Evolutionary conservation across 1,284 basidiomycete species (phyloP).

Genomic region (Malassezia cuniculi): DNA sequence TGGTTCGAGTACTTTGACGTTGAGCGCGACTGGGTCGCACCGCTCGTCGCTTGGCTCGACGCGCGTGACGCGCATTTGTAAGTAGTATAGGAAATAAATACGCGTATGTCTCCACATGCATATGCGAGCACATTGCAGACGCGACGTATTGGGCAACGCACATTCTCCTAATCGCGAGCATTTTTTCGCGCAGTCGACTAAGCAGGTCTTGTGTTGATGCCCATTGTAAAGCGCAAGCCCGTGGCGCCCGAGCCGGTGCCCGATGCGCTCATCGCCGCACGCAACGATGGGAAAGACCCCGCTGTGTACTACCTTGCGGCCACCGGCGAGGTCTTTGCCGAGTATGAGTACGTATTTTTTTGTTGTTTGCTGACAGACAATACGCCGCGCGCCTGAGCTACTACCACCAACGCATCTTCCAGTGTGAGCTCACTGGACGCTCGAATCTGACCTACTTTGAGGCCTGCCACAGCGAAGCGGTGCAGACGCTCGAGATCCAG

Average conservation of each 20-base stretch:
- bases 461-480: slow-evolving; percentile 76
- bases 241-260: slow-evolving; percentile 33
- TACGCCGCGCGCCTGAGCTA: slow-evolving; percentile 84
- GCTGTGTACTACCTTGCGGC: slow-evolving; percentile 37
- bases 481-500: slow-evolving; percentile 75
- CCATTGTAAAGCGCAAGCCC: slow-evolving; percentile 36
- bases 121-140: too few relatives aligned
- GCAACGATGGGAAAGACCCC: slow-evolving; percentile 25
- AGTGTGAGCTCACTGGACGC: slow-evolving; percentile 88
- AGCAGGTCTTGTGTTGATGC: too few relatives aligned
- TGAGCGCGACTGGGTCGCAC: slow-evolving; percentile 4
- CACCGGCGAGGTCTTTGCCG: slow-evolving; percentile 41
- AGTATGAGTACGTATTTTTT: slow-evolving; percentile 30
- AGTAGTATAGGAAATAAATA: slow-evolving; percentile 6
- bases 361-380: slow-evolving; percentile 51
- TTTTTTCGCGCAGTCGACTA: too few relatives aligned
- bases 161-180: too few relatives aligned
- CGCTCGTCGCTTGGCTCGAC: slow-evolving; percentile 9
- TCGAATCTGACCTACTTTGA: slow-evolving; percentile 85
- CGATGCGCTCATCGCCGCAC: slow-evolving; percentile 8
- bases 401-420: slow-evolving; percentile 81
- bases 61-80: slow-evolving; percentile 4
- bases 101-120: slow-evolving; percentile 1
- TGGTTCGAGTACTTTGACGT: slow-evolving; percentile 33
- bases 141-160: too few relatives aligned